These are phyloP conservation scores for Toxoplasma gondii DNA, from an alignment of 169 alveolate genomes.

Conservation along the genomic window DNA sequence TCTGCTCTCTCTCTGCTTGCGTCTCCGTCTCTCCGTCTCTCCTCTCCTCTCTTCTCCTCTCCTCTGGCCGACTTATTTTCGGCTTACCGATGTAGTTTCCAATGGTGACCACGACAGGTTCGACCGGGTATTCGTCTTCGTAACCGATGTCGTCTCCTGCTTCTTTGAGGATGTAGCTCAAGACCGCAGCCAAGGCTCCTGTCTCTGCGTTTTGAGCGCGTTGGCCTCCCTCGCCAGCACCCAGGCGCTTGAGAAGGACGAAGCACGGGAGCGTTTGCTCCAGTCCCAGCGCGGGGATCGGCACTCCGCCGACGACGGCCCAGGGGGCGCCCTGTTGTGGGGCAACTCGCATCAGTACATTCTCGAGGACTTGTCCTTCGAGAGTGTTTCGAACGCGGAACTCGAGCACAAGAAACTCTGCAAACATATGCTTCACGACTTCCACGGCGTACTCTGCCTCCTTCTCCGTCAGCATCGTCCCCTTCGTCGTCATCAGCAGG, in stretches of 20 bases:
- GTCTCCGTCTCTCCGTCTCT: too few species aligned
- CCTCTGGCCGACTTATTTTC: too few species aligned
- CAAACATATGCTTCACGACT: conserved; percentile 69
- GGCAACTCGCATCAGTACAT: conserved; percentile 15
- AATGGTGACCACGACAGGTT: conserved; percentile 41
- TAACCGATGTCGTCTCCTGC: conserved; percentile 71
- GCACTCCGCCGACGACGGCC: conserved; percentile 20
- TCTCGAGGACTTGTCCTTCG: conserved; percentile 61
- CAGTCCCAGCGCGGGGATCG: not conserved
- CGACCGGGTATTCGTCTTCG: conserved; percentile 66
- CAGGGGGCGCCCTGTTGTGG: not conserved
- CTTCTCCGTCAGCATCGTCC: conserved; percentile 70
- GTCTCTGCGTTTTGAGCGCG: conserved; percentile 12
- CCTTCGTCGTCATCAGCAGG: conserved; percentile 64
- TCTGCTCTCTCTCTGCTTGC: too few species aligned
- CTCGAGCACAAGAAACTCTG: conserved; percentile 67
- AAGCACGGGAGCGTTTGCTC: conserved; percentile 25
- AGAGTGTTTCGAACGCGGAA: conserved; percentile 71
- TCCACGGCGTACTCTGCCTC: conserved; percentile 77
- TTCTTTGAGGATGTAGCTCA: conserved; percentile 38
- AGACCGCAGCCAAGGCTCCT: conserved; percentile 14
- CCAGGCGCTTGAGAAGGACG: conserved; percentile 14
- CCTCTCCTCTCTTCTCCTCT: too few species aligned
- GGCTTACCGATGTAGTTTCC: conserved; percentile 11
- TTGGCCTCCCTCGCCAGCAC: conserved; percentile 17